Base-by-base conservation (phyloP, 1,284 basidiomycete genomes). In the Gymnopus androsaceus region DNA sequence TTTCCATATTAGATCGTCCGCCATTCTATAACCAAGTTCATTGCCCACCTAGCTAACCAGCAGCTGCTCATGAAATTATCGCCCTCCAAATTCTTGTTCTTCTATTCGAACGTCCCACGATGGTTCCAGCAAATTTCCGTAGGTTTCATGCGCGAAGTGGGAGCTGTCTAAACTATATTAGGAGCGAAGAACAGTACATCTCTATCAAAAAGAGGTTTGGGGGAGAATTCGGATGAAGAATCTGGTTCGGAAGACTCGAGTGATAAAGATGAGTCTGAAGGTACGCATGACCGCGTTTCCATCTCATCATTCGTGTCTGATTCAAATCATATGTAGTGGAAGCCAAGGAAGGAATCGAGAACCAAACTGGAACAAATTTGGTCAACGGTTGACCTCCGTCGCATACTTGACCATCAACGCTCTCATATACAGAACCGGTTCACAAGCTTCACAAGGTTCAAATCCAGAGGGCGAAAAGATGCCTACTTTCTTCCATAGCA, bases 381-480 rank as follows among this genome's bases (percentile, higher is more conserved):
- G 92, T 98, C 72, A 99, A n/a, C n/a, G n/a, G n/a, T n/a, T n/a
- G n/a, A 99, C 71, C 75, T 99, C 53, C 87, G 97, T 50, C 83
- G 95, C 65, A 87, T 86, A 17, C 98, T 99, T 71, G 99, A 99
- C 69, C 77, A 99, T 99, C 96, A 96, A 95, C 68, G 92, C 93
- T 55, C 83, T 97, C 59, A 95, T 98, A 96, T 69, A 96, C 99
- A 72, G 96, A 99, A 85, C 95, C 95, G 0, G 95, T 98, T 0
- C 96, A 99, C 76, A 99, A 99, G 72, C 76, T 99, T 30, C 83
- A 98, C 65, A 98, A 97, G 74, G 86, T 99, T 25, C 90, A 96
- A 62, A 79, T 99, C 17, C 85, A 49, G 94, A 95, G 68, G 95
- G 95, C 0, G 86, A 96, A 69, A 96, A 98, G 85, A 92, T 94